A percentile compares a stretch with the other conserved stretches of the same genome.
phyloP scores from a whole-genome alignment of 1,139 yeast species.

The Scheffersomyces stambukii region DNA sequence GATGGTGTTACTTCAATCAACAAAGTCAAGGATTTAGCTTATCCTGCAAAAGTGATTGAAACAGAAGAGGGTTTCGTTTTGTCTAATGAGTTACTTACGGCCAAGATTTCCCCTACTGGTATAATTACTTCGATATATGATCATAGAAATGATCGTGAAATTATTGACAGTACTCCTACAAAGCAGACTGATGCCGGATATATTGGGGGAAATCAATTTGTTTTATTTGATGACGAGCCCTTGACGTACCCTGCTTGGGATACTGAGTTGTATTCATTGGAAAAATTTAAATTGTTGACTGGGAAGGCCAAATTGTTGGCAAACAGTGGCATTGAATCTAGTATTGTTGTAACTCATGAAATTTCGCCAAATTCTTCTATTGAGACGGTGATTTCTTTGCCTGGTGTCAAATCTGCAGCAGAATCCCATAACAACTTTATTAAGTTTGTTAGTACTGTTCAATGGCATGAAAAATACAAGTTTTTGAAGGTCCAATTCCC shows the following conservation, averaged over 20 bases:
- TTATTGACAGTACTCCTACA: conserved; percentile 52
- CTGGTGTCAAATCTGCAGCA: conserved; percentile 39
- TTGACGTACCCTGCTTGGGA: conserved; percentile 96
- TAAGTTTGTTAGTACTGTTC: conserved; percentile 62
- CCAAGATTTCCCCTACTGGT: conserved; percentile 58
- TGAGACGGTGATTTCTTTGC: conserved; percentile 67
- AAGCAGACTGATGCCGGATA: conserved; percentile 34
- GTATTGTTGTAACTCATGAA: conserved; percentile 56
- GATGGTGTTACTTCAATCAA: conserved; percentile 14
- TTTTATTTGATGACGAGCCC: conserved; percentile 86
- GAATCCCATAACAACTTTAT: conserved; percentile 34
- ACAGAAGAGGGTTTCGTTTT: conserved; percentile 43
- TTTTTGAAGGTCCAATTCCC: conserved; percentile 95
- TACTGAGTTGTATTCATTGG: conserved; percentile 82
- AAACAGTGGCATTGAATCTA: conserved; percentile 55
- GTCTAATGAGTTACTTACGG: conserved; percentile 58
- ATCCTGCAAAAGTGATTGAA: conserved; percentile 46
- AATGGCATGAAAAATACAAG: conserved; percentile 85
- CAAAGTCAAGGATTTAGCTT: conserved; percentile 16
- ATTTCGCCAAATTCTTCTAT: conserved; percentile 57
- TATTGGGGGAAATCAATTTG: conserved; percentile 71
- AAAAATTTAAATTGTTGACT: conserved; percentile 51
- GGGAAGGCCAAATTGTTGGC: conserved; percentile 48
- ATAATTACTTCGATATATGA: conserved; percentile 66
- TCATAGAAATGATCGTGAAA: conserved; percentile 55